These are phyloP conservation scores for Polychaeton citri DNA, from an alignment of 2,329 filamentous ascomycete genomes.

Conservation along the genomic window DNA sequence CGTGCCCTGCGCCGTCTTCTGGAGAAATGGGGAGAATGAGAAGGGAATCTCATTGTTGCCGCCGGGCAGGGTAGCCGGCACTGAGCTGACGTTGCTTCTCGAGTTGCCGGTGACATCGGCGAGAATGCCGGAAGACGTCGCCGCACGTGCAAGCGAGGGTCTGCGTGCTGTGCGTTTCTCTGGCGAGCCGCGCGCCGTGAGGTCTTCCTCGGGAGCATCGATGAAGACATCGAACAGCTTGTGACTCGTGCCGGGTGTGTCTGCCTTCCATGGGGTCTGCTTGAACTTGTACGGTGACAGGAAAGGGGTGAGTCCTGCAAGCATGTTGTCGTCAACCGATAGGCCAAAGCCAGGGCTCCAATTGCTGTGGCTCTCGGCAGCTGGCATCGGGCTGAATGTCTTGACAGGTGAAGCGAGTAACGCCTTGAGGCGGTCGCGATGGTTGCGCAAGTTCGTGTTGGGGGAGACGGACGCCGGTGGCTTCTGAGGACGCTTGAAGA, in stretches of 20 bases:
- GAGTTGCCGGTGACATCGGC: conserved; percentile 45
- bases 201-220: conserved; percentile 22
- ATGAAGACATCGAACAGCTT: conserved; percentile 45
- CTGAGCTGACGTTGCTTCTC: conserved; percentile 34
- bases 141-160: conserved; percentile 49
- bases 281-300: conserved; percentile 17
- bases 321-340: conserved; percentile 45
- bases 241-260: conserved; percentile 7
- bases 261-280: conserved; percentile 22
- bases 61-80: conserved; percentile 6
- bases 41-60: conserved; percentile 12
- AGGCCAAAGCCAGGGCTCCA: conserved; percentile 58
- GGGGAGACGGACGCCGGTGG: conserved; percentile 72
- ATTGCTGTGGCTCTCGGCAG: conserved; percentile 34
- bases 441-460: conserved; percentile 80
- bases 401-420: conserved; percentile 69
- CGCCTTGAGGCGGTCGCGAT: conserved; percentile 68
- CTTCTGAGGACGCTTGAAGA: conserved; percentile 56
- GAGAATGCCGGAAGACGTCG: conserved; percentile 47
- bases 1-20: conserved; percentile 6
- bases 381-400: conserved; percentile 35
- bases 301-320: conserved; percentile 32
- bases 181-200: conserved; percentile 48
- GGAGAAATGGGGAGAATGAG: conserved; percentile 19
- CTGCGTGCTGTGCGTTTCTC: conserved; percentile 50